phyloP scores from a whole-genome alignment of 345 rosid species.

The Rhodamnia rubescens region DNA sequence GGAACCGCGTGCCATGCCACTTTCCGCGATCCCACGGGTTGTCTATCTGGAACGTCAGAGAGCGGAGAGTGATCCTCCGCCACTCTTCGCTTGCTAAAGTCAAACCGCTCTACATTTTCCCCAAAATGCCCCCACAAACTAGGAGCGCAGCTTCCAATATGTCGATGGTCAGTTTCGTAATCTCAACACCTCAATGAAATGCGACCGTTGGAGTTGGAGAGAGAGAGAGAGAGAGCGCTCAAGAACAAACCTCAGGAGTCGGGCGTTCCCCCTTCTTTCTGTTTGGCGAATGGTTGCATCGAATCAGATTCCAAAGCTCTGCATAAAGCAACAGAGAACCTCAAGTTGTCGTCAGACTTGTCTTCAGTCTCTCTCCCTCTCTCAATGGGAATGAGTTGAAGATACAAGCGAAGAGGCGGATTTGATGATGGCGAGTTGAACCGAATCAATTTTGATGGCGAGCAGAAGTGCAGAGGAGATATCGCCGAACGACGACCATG shows the following conservation, averaged over 20 bases:
- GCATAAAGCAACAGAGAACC: neutral
- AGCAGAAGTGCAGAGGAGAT: conserved; percentile 15
- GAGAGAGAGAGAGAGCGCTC: neutral
- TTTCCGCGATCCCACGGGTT: neutral
- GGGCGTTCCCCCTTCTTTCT: neutral
- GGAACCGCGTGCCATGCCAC: neutral
- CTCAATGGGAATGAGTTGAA: neutral
- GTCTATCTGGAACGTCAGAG: neutral
- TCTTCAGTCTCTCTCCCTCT: neutral
- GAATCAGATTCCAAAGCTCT: neutral
- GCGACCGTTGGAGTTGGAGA: conserved; percentile 38
- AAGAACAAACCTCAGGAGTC: neutral
- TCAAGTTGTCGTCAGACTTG: neutral
- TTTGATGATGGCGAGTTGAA: neutral
- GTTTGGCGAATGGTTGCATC: neutral
- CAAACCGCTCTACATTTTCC: neutral
- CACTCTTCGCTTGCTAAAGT: neutral
- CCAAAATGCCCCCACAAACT: neutral
- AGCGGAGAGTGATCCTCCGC: too few relatives aligned
- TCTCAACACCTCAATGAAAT: neutral
- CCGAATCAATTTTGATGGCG: conserved; percentile 12
- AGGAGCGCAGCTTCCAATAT: neutral
- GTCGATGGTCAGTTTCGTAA: conserved; percentile 12
- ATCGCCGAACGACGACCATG: conserved; percentile 16
- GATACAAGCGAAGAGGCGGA: neutral